Conservation (phyloP, 352 stramenopile genomes). For the Phytophthora sp. region DNA sequence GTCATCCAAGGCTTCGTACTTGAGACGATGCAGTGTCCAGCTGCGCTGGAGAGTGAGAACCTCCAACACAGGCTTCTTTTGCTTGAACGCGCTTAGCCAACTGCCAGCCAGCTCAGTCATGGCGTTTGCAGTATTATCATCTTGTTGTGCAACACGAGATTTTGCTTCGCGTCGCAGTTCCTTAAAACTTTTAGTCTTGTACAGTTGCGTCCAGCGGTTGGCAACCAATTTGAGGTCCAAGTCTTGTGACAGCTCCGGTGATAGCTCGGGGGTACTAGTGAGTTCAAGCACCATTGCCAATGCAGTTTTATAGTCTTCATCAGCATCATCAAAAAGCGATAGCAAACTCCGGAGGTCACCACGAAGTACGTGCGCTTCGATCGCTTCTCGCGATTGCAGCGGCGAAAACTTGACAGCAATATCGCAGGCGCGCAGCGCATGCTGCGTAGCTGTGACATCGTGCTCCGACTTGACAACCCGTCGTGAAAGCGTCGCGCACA, state of each 20-base stretch:
- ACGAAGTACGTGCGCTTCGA: conserved; percentile 54
- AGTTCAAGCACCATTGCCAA: conserved; percentile 15
- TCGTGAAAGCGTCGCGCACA: conserved; percentile 47
- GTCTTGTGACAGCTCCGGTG: conserved; percentile 15
- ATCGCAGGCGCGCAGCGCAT: conserved; percentile 51
- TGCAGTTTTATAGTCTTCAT: conserved; percentile 49
- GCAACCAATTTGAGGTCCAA: conserved; percentile 49
- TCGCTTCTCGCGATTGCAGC: conserved; percentile 19
- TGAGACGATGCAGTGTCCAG: conserved; percentile 48
- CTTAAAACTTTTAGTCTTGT: conserved; percentile 47
- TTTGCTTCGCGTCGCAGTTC: conserved; percentile 46
- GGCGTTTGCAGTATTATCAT: neutral
- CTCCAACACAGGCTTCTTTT: conserved; percentile 46
- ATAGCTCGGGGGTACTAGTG: neutral
- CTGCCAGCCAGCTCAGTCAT: conserved; percentile 30
- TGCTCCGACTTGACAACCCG: conserved; percentile 52
- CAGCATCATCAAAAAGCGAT: conserved; percentile 41
- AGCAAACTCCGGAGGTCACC: conserved; percentile 62
- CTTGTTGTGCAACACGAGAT: neutral
- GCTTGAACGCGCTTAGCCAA: conserved; percentile 53
- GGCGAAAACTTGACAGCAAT: conserved; percentile 46
- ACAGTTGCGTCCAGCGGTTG: conserved; percentile 65
- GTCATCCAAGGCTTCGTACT: conserved; percentile 33
- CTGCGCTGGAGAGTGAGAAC: conserved; percentile 48
- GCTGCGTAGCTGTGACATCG: conserved; percentile 39